Conservation (phyloP, 345 rosid species). For the Nephelium lappaceum region DNA sequence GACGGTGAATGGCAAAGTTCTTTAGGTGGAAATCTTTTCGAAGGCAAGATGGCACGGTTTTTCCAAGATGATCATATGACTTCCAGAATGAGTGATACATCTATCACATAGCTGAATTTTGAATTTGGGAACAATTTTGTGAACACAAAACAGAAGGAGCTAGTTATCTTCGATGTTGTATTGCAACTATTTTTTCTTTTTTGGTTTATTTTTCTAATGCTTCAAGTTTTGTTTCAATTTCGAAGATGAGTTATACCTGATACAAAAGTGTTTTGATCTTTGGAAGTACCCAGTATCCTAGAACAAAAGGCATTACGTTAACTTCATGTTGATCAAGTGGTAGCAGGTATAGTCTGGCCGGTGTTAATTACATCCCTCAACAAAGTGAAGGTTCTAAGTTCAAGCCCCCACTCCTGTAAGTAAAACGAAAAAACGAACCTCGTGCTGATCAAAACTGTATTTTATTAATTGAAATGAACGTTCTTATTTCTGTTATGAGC, state of each 20-base stretch:
- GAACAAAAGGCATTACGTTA: background rate
- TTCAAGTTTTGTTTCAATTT: background rate
- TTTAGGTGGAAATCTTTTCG: background rate
- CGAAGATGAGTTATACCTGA: constrained; percentile 29
- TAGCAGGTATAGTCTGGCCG: too few relatives aligned
- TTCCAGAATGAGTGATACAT: background rate
- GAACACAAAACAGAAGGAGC: background rate
- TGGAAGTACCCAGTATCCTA: background rate
- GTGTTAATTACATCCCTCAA: too few relatives aligned
- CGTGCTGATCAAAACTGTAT: background rate
- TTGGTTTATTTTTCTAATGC: background rate
- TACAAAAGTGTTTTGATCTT: background rate
- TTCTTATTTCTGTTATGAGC: constrained; percentile 29
- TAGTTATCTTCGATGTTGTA: background rate
- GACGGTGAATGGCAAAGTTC: background rate
- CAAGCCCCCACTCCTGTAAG: too few relatives aligned
- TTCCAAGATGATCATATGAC: background rate
- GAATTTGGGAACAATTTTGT: background rate
- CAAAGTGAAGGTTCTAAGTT: too few relatives aligned
- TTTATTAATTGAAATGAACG: background rate
- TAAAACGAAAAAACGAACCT: too few relatives aligned
- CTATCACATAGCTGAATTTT: background rate
- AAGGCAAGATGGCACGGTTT: background rate
- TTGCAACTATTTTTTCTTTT: background rate
- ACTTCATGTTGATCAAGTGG: too few relatives aligned